Evolutionary conservation across 805 yeast genomes (phyloP).

Genomic region (Metschnikowia cubensis): DNA sequence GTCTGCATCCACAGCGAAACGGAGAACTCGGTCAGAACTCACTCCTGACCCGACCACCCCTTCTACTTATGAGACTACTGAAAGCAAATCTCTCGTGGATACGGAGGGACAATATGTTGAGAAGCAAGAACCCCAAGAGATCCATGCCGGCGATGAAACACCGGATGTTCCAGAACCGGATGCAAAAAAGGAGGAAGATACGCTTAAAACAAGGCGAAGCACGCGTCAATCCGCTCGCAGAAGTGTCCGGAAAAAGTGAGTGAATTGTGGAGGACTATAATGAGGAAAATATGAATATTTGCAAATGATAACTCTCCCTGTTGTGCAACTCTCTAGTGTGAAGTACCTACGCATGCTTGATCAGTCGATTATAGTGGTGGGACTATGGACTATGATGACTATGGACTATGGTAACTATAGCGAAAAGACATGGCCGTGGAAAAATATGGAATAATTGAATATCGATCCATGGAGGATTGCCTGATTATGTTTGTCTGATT

Average conservation of each 20-base stretch:
- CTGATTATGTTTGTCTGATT: constrained; percentile 4
- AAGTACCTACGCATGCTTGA: too few relatives aligned
- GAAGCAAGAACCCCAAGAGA: constrained; percentile 5
- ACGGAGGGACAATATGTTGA: constrained; percentile 3
- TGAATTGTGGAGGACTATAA: too few relatives aligned
- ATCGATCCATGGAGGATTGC: too few relatives aligned
- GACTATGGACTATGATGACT: too few relatives aligned
- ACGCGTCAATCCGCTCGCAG: constrained; percentile 14
- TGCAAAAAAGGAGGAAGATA: constrained; percentile 7
- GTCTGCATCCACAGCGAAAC: constrained; percentile 7
- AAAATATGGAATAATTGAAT: too few relatives aligned
- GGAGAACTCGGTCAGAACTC: constrained; percentile 20
- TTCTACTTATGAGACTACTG: neutral
- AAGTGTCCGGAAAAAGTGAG: constrained; percentile 10
- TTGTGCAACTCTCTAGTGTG: too few relatives aligned
- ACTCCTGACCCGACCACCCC: constrained; percentile 7
- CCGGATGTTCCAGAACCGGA: neutral
- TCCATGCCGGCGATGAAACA: neutral
- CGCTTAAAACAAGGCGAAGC: constrained; percentile 14
- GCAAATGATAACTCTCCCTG: too few relatives aligned
- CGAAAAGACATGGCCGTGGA: too few relatives aligned
- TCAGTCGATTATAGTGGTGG: too few relatives aligned
- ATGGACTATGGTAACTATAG: too few relatives aligned
- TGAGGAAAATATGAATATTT: too few relatives aligned
- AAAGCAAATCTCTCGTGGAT: neutral